Evolutionary conservation across 2,329 filamentous ascomycete genomes (phyloP).

Genomic region (Sporothrix humicola): DNA sequence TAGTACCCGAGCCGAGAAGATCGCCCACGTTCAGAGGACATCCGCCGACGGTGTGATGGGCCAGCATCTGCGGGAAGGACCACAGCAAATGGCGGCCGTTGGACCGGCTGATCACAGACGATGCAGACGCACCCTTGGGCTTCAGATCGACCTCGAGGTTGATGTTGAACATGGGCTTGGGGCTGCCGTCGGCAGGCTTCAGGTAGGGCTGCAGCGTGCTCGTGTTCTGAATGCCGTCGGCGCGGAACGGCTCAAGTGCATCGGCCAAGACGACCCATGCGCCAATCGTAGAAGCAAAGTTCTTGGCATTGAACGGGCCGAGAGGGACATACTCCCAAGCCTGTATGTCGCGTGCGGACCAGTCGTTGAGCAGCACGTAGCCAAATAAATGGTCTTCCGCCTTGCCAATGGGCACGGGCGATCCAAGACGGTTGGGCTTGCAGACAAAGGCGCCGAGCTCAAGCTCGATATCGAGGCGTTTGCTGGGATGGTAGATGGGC

Average conservation of each 20-base stretch:
- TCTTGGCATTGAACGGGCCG: slow-evolving; percentile 83
- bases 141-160: slow-evolving; percentile 30
- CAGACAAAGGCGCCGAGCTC: slow-evolving; percentile 79
- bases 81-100: slow-evolving; percentile 70
- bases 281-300: slow-evolving; percentile 78
- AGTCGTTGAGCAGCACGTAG: slow-evolving; percentile 83
- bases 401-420: slow-evolving; percentile 64
- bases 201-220: slow-evolving; percentile 54
- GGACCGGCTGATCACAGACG: slow-evolving; percentile 55
- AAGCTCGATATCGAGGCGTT: slow-evolving; percentile 74
- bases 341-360: slow-evolving; percentile 83
- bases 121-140: not conserved
- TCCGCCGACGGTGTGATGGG: slow-evolving; percentile 79
- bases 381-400: slow-evolving; percentile 78
- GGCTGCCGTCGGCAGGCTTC: slow-evolving; percentile 57
- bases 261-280: slow-evolving; percentile 80
- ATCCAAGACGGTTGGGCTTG: slow-evolving; percentile 67
- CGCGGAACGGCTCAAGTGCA: slow-evolving; percentile 65
- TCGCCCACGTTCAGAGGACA: slow-evolving; percentile 78
- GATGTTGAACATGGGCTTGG: slow-evolving; percentile 52
- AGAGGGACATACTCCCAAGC: slow-evolving; percentile 83
- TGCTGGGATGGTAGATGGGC: slow-evolving; percentile 68
- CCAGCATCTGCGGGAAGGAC: slow-evolving; percentile 84
- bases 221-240: slow-evolving; percentile 45
- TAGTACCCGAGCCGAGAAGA: slow-evolving; percentile 78